phyloP scores from a whole-genome alignment of 2,329 filamentous ascomycete genomes.

The Pyricularia pennisetigena region DNA sequence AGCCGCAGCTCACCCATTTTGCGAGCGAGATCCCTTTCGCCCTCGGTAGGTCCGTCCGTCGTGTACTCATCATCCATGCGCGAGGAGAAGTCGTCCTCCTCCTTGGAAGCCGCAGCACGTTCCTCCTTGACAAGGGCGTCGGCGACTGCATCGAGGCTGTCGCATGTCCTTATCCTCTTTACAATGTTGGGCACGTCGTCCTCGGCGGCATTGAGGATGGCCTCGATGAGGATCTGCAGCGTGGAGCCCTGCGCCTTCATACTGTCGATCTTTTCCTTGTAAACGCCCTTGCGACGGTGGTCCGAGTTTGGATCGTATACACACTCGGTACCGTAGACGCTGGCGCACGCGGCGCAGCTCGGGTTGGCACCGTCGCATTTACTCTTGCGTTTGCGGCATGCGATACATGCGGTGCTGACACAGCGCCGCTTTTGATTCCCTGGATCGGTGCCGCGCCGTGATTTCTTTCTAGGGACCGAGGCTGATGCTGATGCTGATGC shows the following conservation, averaged over 20 bases:
- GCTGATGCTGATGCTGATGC: not conserved
- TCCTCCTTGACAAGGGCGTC: constrained; percentile 41
- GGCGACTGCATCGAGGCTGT: constrained; percentile 50
- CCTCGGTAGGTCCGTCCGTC: constrained; percentile 32
- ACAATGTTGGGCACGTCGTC: constrained; percentile 76
- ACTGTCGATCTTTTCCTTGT: constrained; percentile 85
- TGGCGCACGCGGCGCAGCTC: constrained; percentile 90
- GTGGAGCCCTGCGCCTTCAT: constrained; percentile 82
- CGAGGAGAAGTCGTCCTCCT: constrained; percentile 22
- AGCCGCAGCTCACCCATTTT: constrained; percentile 89
- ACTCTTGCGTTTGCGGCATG: constrained; percentile 68
- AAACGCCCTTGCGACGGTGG: constrained; percentile 91
- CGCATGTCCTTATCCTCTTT: constrained; percentile 78
- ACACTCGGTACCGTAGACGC: constrained; percentile 84
- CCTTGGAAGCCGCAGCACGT: constrained; percentile 25
- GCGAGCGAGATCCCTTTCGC: constrained; percentile 74
- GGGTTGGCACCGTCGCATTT: constrained; percentile 90
- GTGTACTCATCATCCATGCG: constrained; percentile 25
- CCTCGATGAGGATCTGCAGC: constrained; percentile 83
- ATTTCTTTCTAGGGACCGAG: constrained; percentile 33
- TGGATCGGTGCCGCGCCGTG: constrained; percentile 35
- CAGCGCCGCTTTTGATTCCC: constrained; percentile 59
- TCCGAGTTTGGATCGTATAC: constrained; percentile 95
- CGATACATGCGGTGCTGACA: constrained; percentile 68
- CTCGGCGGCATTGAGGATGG: constrained; percentile 83